Evolutionary conservation across 2,329 filamentous ascomycete genomes (phyloP), one percentile per base, ranked within the genome.

Genomic region (Chalara sp.): DNA sequence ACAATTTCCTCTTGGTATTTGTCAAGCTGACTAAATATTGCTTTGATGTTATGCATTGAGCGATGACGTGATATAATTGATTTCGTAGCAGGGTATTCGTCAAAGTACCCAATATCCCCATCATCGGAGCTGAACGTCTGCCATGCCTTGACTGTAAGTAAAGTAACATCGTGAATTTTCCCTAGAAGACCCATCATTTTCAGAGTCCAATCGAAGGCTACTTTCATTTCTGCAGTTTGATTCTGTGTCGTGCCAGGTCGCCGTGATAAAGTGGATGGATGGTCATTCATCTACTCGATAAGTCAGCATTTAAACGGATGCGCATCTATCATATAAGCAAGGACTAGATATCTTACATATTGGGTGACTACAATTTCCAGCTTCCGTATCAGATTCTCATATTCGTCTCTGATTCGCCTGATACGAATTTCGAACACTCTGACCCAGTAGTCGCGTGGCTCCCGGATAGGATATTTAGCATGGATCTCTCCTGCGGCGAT

Each of bases 151-250:
- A 48, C 6, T 13, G 30, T 52, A 13, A 11, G 35, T 1, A 42
- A 52, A 10, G 49, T 42, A 31, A 46, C 50, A 35, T 30, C 28
- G 29, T 46, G 6, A 32, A 52, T 30, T 8, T 29, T 8, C n/a
- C 41, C 6, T 10, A 49, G 10, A 30, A 52, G 12, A 37, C 28
- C 6, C 11, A 46, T 42, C 7, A 30, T 13, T 32, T 52, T 29
- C 12, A 32, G 33, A 5, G 46, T 33, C 46, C 46, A 48, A 35
- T 48, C 50, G 21, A 49, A 52, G 42, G 40, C 46, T 12, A n/a
- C 50, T 13, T 49, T 45, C 28, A 52, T 28, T 21, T 52, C 13
- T 46, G 31, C 28, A 42, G 29, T 13, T 46, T 43, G 41, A n/a
- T 52, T 42, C 30, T 33, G 40, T 10, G n/a, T n/a, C 47, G 31